Evolutionary conservation across 2,329 filamentous ascomycete species (phyloP), one percentile per base, ranked within the genome.

Genomic region (Macroventuria anomochaeta): DNA sequence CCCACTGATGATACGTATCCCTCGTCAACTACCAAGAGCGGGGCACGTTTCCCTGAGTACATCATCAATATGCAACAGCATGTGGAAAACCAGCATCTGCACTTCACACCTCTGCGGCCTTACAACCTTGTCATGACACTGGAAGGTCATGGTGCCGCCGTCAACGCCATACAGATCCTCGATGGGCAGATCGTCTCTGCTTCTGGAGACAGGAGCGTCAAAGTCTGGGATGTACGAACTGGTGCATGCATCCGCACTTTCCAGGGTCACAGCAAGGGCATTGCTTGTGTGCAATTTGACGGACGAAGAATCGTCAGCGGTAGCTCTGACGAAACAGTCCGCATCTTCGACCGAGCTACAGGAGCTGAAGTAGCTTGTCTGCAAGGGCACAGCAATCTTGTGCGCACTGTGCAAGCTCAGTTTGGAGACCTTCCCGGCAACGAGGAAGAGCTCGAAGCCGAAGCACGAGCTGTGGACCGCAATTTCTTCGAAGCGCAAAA

Each of bases 281-380:
- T 99, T 65, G 95, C 95, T 2, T 99, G 95, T 72, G 93, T 99
- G 13, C 93, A 99, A 75, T 97, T 95, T 69, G 95, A 99, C 71
- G 92, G 91, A 21, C 87, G 91, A 43, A 86, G 95, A 17, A 96
- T 99, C 58, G 91, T 99, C 44, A 97, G 91, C 65, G 95, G 95
- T 2, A 97, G 93, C 74, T 97, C 93, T 64, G 95, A 99, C 73
- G 92, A 96, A 70, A 93, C 95, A 33, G 91, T 99, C 26, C 92
- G 95, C 63, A 95, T 99, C 17, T 99, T 96, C 72, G 95, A 97
- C 71, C 88, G 89, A 37, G 83, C 85, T 38, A 92, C 91, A 0
- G 89, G 90, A 3, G 87, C 95, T 10, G 93, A 97, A 74, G 91
- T 97, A 5, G 93, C 93, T 13, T 93, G 90, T 68, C 81, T 99